phyloP scores from a whole-genome alignment of 1,284 basidiomycete genomes.

The Puccinia hordei region DNA sequence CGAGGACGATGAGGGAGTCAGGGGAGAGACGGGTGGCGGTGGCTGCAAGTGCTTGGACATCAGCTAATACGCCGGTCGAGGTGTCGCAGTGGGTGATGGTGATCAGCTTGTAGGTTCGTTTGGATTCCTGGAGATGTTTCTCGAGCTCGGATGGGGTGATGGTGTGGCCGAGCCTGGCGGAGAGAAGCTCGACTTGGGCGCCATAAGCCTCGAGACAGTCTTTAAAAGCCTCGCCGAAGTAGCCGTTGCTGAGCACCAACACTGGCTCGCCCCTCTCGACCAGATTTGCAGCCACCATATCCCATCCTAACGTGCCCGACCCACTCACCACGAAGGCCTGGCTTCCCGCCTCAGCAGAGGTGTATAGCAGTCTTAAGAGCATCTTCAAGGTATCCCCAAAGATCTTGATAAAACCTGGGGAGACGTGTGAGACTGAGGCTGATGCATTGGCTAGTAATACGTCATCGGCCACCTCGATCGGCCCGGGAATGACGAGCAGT shows the following conservation, averaged over 20 bases:
- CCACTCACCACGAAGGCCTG: slow-evolving; percentile 91
- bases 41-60: slow-evolving; percentile 76
- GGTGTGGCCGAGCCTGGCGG: slow-evolving; percentile 77
- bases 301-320: slow-evolving; percentile 92
- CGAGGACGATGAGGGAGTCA: slow-evolving; percentile 79
- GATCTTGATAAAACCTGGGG: slow-evolving; percentile 82
- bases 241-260: slow-evolving; percentile 65
- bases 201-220: slow-evolving; percentile 79
- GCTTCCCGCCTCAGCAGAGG: slow-evolving; percentile 65
- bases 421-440: slow-evolving; percentile 85
- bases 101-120: slow-evolving; percentile 75
- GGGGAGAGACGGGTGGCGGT: slow-evolving; percentile 78
- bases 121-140: slow-evolving; percentile 66
- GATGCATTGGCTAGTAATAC: slow-evolving; percentile 81
- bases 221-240: slow-evolving; percentile 83
- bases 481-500: slow-evolving; percentile 70
- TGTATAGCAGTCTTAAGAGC: slow-evolving; percentile 75
- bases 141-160: slow-evolving; percentile 70
- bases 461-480: slow-evolving; percentile 78
- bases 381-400: slow-evolving; percentile 89
- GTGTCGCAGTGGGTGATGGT: slow-evolving; percentile 84
- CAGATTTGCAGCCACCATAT: slow-evolving; percentile 76
- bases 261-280: slow-evolving; percentile 76
- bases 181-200: slow-evolving; percentile 82
- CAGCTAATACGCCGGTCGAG: slow-evolving; percentile 73